These are phyloP conservation scores for Tanacetum coccineum DNA, from an alignment of 129 eudicot species.

Conservation along the genomic window DNA sequence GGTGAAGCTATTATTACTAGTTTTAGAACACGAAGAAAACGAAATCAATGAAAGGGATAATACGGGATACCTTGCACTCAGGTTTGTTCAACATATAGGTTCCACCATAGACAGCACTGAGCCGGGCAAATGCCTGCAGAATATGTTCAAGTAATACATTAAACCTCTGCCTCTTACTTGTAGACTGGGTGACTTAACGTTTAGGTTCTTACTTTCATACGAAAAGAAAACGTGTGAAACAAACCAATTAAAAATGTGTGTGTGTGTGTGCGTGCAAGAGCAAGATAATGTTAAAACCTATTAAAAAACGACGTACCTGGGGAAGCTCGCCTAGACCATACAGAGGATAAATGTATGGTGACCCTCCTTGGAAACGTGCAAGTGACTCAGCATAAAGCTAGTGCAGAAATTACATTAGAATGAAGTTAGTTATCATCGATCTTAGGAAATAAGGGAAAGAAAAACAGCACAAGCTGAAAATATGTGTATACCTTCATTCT, in stretches of 20 bases:
- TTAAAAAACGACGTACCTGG: conserved; percentile 38
- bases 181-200: neutral
- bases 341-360: conserved; percentile 68
- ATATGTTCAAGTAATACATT: neutral
- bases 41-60: neutral
- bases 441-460: neutral
- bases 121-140: conserved; percentile 89
- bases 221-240: conserved; percentile 2
- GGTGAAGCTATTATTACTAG: neutral
- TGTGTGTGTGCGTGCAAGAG: neutral
- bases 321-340: conserved; percentile 74
- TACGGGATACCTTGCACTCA: conserved; percentile 77
- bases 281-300: neutral
- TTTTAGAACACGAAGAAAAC: neutral
- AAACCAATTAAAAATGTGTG: neutral
- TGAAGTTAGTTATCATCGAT: conserved; percentile 11
- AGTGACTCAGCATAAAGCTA: conserved; percentile 74
- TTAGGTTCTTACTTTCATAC: conserved; percentile 9
- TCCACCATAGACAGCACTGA: conserved; percentile 99
- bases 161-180: conserved; percentile 12
- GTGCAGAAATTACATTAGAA: neutral
- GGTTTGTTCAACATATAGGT: conserved; percentile 95
- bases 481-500: conserved; percentile 69
- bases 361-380: conserved; percentile 77
- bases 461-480: neutral